Percentiles rank a stretch among this genome's conserved stretches.
phyloP scores from a whole-genome alignment of 2,329 filamentous ascomycete genomes.

The Penicillium sp. region DNA sequence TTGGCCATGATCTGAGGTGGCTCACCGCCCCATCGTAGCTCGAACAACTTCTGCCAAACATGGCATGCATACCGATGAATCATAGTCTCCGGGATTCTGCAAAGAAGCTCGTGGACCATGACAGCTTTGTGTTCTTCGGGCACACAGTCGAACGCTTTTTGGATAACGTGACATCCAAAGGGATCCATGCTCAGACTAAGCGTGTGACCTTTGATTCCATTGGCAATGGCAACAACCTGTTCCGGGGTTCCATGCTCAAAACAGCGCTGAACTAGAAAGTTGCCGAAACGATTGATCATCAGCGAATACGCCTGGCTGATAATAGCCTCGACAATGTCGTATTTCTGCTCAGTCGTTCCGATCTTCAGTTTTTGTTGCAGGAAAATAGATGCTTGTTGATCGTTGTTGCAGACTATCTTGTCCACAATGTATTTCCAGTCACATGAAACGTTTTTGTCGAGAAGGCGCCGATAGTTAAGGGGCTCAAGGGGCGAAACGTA shows the following conservation, averaged over 20 bases:
- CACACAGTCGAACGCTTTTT: constrained; percentile 97
- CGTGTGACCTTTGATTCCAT: constrained; percentile 90
- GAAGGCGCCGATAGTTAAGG: constrained; percentile 89
- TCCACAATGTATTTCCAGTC: constrained; percentile 99
- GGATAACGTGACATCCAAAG: constrained; percentile 96
- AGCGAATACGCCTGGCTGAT: constrained; percentile 90
- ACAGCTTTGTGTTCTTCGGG: constrained; percentile 96
- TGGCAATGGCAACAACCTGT: constrained; percentile 90
- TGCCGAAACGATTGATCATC: constrained; percentile 98
- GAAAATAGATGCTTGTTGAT: constrained; percentile 98
- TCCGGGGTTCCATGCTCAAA: constrained; percentile 97
- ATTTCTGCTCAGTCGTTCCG: constrained; percentile 91
- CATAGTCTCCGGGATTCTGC: constrained; percentile 93
- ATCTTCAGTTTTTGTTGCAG: constrained; percentile 98
- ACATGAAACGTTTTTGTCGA: constrained; percentile 94
- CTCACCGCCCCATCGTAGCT: constrained; percentile 90
- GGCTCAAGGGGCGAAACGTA: constrained; percentile 87
- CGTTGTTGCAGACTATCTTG: constrained; percentile 98
- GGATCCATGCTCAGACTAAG: constrained; percentile 96
- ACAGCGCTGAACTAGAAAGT: constrained; percentile 96
- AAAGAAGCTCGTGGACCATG: constrained; percentile 97
- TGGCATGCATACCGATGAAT: constrained; percentile 98
- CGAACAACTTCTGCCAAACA: constrained; percentile 99
- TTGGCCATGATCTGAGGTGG: constrained; percentile 98
- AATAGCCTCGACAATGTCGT: constrained; percentile 94